Evolutionary conservation across 2,329 filamentous ascomycete species (phyloP).

Genomic region (Cladophialophora yegresii): DNA sequence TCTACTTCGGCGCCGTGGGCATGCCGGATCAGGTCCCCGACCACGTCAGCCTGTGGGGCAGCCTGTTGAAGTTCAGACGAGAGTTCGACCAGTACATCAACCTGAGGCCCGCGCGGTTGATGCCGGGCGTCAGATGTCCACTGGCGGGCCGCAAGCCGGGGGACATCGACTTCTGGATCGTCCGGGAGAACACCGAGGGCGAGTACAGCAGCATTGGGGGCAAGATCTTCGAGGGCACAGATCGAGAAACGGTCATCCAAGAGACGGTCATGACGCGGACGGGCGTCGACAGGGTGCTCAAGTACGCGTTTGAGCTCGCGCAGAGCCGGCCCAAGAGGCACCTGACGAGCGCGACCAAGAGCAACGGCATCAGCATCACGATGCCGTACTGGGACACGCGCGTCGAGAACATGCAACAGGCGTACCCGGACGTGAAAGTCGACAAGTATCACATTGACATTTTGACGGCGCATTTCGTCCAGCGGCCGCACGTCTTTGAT

Average conservation of each 20-base stretch:
- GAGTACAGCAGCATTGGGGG: slow-evolving; percentile 87
- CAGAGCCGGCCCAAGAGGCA: slow-evolving; percentile 89
- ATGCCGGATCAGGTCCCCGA: slow-evolving; percentile 49
- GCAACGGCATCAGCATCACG: slow-evolving; percentile 93
- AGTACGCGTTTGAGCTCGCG: slow-evolving; percentile 97
- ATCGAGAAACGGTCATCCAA: slow-evolving; percentile 85
- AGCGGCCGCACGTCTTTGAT: slow-evolving; percentile 82
- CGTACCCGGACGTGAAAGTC: slow-evolving; percentile 92
- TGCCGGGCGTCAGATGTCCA: slow-evolving; percentile 56
- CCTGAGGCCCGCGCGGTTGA: slow-evolving; percentile 56
- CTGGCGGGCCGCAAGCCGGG: slow-evolving; percentile 50
- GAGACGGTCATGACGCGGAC: slow-evolving; percentile 92
- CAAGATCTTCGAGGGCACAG: slow-evolving; percentile 34
- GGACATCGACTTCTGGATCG: slow-evolving; percentile 62
- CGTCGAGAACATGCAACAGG: slow-evolving; percentile 75
- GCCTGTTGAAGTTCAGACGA: slow-evolving; percentile 58
- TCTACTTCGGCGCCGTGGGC: slow-evolving; percentile 63
- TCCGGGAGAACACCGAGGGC: slow-evolving; percentile 99
- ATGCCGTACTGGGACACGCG: slow-evolving; percentile 57
- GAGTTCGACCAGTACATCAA: slow-evolving; percentile 61
- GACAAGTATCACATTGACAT: slow-evolving; percentile 98
- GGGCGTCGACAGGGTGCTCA: slow-evolving; percentile 90
- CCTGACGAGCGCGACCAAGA: slow-evolving; percentile 99
- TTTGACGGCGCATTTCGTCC: slow-evolving; percentile 97
- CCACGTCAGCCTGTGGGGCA: slow-evolving; percentile 59